These are phyloP conservation scores for Forsythia suspensa DNA, from an alignment of 257 asterid genomes.

Conservation along the genomic window DNA sequence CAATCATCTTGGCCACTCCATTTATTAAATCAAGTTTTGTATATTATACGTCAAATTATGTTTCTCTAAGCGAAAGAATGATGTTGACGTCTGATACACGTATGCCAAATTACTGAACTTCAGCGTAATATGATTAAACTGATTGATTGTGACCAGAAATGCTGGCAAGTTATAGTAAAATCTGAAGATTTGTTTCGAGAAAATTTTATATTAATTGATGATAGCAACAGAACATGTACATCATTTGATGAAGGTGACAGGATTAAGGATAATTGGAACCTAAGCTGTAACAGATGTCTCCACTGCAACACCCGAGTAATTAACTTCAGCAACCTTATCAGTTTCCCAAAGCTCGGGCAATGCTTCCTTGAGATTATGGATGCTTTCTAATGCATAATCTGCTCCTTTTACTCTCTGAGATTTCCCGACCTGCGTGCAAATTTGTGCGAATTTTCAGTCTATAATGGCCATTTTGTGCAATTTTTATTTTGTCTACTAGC, in stretches of 20 bases:
- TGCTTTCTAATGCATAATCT: slow-evolving; percentile 87
- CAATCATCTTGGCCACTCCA: slow-evolving; percentile 1
- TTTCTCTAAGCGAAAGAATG: slow-evolving; percentile 6
- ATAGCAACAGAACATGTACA: slow-evolving; percentile 40
- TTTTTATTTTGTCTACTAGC: neutral
- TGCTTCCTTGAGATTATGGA: slow-evolving; percentile 88
- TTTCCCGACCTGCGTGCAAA: slow-evolving; percentile 63
- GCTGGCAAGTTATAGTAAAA: neutral
- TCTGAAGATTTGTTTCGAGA: slow-evolving; percentile 19
- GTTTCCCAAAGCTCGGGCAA: slow-evolving; percentile 88
- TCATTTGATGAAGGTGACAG: slow-evolving; percentile 19
- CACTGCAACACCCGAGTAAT: slow-evolving; percentile 72
- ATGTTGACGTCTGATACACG: slow-evolving; percentile 25
- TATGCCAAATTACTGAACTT: slow-evolving; percentile 27
- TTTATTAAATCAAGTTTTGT: slow-evolving; percentile 1
- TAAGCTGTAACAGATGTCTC: slow-evolving; percentile 87
- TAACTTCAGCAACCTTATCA: slow-evolving; percentile 58
- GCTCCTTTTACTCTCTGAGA: slow-evolving; percentile 87
- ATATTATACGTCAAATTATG: slow-evolving; percentile 21
- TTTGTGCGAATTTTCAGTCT: neutral
- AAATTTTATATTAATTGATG: slow-evolving; percentile 27
- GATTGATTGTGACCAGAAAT: slow-evolving; percentile 1
- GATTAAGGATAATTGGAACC: slow-evolving; percentile 17
- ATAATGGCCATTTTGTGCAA: neutral
- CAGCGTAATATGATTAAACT: slow-evolving; percentile 14